Base-by-base conservation (phyloP, 345 rosid species). In the Isatis tinctoria region DNA sequence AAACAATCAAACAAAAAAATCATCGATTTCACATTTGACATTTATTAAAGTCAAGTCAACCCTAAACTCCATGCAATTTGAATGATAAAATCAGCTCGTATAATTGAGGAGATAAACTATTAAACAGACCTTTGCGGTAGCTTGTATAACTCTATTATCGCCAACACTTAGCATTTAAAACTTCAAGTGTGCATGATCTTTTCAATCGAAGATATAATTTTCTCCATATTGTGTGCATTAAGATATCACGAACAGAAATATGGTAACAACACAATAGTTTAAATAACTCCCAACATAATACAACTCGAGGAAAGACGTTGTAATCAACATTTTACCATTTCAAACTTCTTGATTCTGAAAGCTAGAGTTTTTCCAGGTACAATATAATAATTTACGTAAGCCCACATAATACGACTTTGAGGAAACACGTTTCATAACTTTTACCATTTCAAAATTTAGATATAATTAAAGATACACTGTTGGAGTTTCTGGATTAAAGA, bases 251-350 rank as follows among this genome's bases (percentile, higher is more conserved):
- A 51, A 51, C n/a, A 11, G 11, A 51, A 24, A 51, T 8, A 24
- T 51, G 57, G 30, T 7, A 60, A 28, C 51, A 48, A 36, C 14
- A 71, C 1, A 58, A 47, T 36, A 13, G 4, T 28, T 60, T 49
- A 61, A 49, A 60, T 36, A 49, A 24, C 39, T 71, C 14, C 47
- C n/a, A 65, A 20, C 58, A 45, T 45, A 28, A 11, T 30, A 43
- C 67, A 6, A 61, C 40, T 35, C 37, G 40, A 27, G 6, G 41
- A n/a, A 60, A 35, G 30, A 37, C 51, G 37, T 28, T 43, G 28
- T 48, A 51, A 27, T 60, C 20, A 61, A 48, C 49, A 17, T 51
- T 48, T 71, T 71, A 58, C 66, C 57, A 44, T 32, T 69, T 70
- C 35, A 69, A 54, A 58, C 56, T 20, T 69, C 11, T 32, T 20